Conservation (phyloP, 805 yeast species). For the Candida sphagnicola region DNA sequence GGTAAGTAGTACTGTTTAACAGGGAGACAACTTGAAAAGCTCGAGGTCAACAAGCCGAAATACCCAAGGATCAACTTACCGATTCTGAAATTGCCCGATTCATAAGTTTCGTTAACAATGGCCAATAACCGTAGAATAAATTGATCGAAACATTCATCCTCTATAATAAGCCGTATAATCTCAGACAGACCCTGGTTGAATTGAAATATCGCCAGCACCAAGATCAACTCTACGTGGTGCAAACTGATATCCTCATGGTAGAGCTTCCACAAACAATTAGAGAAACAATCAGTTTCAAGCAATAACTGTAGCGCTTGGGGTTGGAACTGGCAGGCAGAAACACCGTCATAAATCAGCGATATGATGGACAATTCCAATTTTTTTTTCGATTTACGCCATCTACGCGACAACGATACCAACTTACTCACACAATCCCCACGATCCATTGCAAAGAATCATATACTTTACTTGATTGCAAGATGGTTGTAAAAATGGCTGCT, state of each 20-base stretch:
- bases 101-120: slow-evolving; percentile 12
- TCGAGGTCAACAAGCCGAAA: slow-evolving; percentile 5
- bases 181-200: slow-evolving; percentile 7
- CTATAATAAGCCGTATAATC: slow-evolving; percentile 11
- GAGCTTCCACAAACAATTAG: slow-evolving; percentile 36
- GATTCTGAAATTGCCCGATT: slow-evolving; percentile 12
- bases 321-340: neutral
- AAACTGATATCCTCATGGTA: slow-evolving; percentile 37
- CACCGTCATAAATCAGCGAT: neutral
- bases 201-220: slow-evolving; percentile 12
- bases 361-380: neutral
- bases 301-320: slow-evolving; percentile 8
- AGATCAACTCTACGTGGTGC: slow-evolving; percentile 37
- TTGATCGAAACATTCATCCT: slow-evolving; percentile 17
- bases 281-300: slow-evolving; percentile 17
- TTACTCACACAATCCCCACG: neutral
- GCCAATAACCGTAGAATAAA: slow-evolving; percentile 19
- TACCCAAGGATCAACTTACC: slow-evolving; percentile 12
- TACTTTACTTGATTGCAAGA: neutral
- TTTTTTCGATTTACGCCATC: slow-evolving; percentile 1
- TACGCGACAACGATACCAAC: neutral
- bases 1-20: neutral
- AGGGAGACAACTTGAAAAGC: neutral
- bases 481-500: neutral
- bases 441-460: neutral